Conservation (phyloP, 78 protist species). For the Emiliania huxleyi region DNA sequence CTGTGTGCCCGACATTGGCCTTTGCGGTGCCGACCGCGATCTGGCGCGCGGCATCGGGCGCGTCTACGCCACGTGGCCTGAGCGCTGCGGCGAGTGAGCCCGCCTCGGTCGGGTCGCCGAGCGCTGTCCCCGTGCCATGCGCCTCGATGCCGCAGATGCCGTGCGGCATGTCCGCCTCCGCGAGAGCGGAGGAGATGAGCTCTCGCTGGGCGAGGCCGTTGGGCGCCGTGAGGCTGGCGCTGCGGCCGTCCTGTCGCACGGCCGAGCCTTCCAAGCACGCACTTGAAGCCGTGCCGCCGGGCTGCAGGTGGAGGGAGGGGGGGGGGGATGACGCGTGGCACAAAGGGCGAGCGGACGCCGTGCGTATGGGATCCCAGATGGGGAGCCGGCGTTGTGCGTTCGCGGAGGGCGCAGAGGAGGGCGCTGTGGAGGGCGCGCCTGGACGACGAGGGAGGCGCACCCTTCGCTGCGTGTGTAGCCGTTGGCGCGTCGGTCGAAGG, state of each 20-base stretch:
- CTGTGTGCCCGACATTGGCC: slow-evolving; percentile 73
- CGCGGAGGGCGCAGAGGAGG: no score
- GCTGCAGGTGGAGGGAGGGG: no score
- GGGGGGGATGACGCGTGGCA: no score
- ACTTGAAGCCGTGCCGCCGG: no score
- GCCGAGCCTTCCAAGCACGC: not conserved
- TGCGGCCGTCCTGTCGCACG: not conserved
- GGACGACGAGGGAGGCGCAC: not conserved
- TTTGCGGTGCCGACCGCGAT: slow-evolving; percentile 64
- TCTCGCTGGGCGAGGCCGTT: not conserved
- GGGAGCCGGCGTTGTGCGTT: no score
- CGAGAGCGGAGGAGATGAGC: not conserved
- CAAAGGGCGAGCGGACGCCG: no score
- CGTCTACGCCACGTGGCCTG: not conserved
- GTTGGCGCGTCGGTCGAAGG: slow-evolving; percentile 33
- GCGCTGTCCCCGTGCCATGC: slow-evolving; percentile 68
- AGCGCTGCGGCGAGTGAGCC: slow-evolving; percentile 23
- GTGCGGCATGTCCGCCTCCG: not conserved
- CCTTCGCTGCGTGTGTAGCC: slow-evolving; percentile 27
- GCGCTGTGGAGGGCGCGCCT: no score
- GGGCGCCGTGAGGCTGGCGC: not conserved
- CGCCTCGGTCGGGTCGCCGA: slow-evolving; percentile 67
- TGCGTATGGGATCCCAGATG: no score
- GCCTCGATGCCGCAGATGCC: not conserved
- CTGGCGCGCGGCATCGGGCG: slow-evolving; percentile 29